Evolutionary conservation across 192 early-diverging fungal genomes (phyloP).

Genomic region (Backusella mclennaniae): DNA sequence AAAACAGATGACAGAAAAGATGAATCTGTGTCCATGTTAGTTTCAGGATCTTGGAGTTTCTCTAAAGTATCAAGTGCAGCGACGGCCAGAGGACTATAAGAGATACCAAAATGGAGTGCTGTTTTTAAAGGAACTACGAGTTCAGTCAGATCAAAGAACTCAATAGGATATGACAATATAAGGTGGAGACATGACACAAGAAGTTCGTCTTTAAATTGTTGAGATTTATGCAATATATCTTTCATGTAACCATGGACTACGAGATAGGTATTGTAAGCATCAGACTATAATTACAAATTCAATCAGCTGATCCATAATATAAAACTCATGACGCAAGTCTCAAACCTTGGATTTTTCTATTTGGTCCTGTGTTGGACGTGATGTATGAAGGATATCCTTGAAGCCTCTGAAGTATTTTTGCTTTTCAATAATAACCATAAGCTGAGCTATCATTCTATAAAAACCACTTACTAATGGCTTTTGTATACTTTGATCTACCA

Average conservation of each 20-base stretch:
- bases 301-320: not conserved
- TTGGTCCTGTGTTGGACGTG: not conserved
- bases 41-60: slow-evolving; percentile 41
- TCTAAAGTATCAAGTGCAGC: slow-evolving; percentile 65
- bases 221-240: slow-evolving; percentile 57
- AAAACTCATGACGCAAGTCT: not conserved
- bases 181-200: slow-evolving; percentile 64
- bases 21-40: slow-evolving; percentile 22
- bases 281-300: not conserved
- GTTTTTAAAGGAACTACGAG: slow-evolving; percentile 59
- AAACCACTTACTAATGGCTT: slow-evolving; percentile 73
- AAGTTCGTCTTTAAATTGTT: slow-evolving; percentile 76
- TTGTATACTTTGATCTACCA: slow-evolving; percentile 50
- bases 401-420: slow-evolving; percentile 32
- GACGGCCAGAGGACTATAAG: slow-evolving; percentile 59
- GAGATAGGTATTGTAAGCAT: slow-evolving; percentile 14
- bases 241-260: slow-evolving; percentile 48
- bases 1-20: slow-evolving; percentile 40
- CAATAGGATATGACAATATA: slow-evolving; percentile 58
- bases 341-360: not conserved
- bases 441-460: slow-evolving; percentile 62
- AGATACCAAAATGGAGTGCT: slow-evolving; percentile 65
- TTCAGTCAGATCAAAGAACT: slow-evolving; percentile 49
- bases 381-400: slow-evolving; percentile 10
- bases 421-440: slow-evolving; percentile 41